A percentile compares a stretch with the other conserved stretches of the same genome.
Evolutionary conservation across 352 stramenopile genomes (phyloP).

Genomic region (Phytophthora cactorum): DNA sequence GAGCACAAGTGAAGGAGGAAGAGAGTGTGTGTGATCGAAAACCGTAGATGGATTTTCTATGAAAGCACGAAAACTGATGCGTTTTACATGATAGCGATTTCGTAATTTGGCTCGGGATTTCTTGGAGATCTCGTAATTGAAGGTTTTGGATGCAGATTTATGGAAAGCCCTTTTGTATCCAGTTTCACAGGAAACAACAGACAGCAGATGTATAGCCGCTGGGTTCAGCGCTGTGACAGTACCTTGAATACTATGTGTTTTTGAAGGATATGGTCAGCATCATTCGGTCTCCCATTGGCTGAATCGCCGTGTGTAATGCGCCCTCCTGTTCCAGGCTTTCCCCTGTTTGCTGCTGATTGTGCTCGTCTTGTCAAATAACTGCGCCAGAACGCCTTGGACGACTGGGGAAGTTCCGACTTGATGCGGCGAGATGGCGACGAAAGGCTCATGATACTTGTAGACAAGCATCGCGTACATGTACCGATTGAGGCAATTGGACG

Average conservation of each 20-base stretch:
- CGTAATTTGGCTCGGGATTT: slow-evolving; percentile 10
- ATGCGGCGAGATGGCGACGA: slow-evolving; percentile 18
- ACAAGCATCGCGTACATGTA: slow-evolving; percentile 8
- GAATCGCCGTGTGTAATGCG: slow-evolving; percentile 25
- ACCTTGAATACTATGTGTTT: slow-evolving; percentile 2
- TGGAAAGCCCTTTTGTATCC: not conserved
- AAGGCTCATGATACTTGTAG: slow-evolving; percentile 16
- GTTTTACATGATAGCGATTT: slow-evolving; percentile 2
- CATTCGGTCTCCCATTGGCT: not conserved
- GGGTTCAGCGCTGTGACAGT: not conserved
- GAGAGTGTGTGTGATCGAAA: slow-evolving; percentile 6
- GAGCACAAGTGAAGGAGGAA: slow-evolving; percentile 24
- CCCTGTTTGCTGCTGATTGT: slow-evolving; percentile 24
- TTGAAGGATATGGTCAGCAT: slow-evolving; percentile 6
- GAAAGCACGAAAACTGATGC: not conserved
- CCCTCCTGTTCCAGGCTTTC: slow-evolving; percentile 17
- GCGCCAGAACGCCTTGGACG: not conserved
- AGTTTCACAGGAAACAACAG: not conserved
- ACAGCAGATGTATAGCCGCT: not conserved
- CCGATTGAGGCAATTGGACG: slow-evolving; percentile 24
- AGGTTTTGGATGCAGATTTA: slow-evolving; percentile 6
- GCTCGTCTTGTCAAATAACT: slow-evolving; percentile 18
- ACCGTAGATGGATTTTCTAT: slow-evolving; percentile 4
- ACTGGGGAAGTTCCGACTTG: slow-evolving; percentile 9
- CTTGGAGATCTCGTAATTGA: not conserved